phyloP scores from a whole-genome alignment of 2,329 filamentous ascomycete species.

The Arthrinium phaeospermum region DNA sequence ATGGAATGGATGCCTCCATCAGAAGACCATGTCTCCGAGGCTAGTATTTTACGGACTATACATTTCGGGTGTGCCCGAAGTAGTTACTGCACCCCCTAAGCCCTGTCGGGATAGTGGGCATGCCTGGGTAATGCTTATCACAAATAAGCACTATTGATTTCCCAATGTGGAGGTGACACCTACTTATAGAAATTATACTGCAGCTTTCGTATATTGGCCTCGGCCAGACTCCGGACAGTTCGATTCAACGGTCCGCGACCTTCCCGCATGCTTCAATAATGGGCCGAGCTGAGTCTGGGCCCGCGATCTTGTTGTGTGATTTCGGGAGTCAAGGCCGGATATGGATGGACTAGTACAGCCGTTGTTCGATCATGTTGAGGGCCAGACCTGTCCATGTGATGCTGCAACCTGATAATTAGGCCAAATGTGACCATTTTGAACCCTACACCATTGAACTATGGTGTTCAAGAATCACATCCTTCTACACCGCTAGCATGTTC shows the following conservation, averaged over 20 bases:
- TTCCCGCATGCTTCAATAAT: background rate
- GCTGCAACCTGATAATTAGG: background rate
- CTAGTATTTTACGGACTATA: background rate
- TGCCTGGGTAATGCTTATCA: background rate
- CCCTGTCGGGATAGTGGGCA: background rate
- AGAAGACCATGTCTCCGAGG: background rate
- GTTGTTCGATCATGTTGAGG: background rate
- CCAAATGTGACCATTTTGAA: background rate
- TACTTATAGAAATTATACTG: background rate
- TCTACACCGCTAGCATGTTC: background rate
- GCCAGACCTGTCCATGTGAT: background rate
- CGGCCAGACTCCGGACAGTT: background rate
- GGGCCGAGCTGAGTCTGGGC: background rate
- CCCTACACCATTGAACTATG: background rate
- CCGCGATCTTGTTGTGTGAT: background rate
- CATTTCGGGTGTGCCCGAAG: background rate
- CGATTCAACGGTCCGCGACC: background rate
- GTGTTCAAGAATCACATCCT: too few relatives aligned
- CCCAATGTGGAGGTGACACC: background rate
- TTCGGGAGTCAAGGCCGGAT: background rate
- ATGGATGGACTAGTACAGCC: background rate
- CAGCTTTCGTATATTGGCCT: background rate
- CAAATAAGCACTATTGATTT: background rate
- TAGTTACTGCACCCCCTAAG: background rate
- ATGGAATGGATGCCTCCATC: background rate